These are phyloP conservation scores for Auricularia heimuer DNA, from an alignment of 768 basidiomycete species.

Conservation along the genomic window DNA sequence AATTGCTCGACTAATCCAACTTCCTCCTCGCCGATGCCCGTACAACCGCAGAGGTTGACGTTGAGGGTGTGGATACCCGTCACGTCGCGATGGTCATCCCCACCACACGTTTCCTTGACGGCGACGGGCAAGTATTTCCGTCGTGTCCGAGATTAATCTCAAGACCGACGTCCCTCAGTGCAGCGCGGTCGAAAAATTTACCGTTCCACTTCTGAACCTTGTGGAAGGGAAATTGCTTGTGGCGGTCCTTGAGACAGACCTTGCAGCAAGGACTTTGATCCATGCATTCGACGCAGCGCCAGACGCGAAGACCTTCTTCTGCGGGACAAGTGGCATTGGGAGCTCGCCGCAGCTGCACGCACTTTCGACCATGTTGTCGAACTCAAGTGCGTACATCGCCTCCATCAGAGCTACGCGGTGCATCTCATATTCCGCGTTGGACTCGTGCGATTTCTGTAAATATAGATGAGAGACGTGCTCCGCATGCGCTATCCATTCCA, in stretches of 20 bases:
- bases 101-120: background rate
- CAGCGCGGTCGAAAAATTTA: background rate
- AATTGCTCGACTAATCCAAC: background rate
- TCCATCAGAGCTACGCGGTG: background rate
- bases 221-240: background rate
- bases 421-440: background rate
- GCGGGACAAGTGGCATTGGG: background rate
- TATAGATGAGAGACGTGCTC: too few species aligned
- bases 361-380: background rate
- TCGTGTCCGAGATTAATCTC: background rate
- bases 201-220: background rate
- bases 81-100: background rate
- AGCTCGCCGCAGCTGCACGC: background rate
- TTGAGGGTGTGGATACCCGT: background rate
- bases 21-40: background rate
- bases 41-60: background rate
- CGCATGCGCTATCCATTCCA: too few species aligned
- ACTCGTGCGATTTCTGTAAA: background rate
- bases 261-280: background rate
- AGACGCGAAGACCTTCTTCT: background rate
- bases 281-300: background rate
- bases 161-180: background rate
- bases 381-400: background rate
- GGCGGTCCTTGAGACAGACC: background rate
- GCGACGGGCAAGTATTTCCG: background rate